Evolutionary conservation across 768 basidiomycete genomes (phyloP), one percentile per base, ranked within the genome.

Genomic region (Tulasnella sp.): DNA sequence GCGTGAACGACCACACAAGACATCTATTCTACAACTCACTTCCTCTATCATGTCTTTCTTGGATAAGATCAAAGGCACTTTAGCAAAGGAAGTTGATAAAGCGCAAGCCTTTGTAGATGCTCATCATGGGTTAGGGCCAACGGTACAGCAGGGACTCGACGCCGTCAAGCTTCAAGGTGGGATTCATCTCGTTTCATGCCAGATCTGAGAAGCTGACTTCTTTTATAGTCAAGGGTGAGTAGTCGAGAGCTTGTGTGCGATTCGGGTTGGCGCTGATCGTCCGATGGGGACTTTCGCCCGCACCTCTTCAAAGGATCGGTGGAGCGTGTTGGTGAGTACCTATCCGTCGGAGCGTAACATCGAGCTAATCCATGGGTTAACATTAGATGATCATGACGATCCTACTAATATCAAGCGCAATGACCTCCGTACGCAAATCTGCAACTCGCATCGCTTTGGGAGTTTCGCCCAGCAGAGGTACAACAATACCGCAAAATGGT

Each of bases 401-500:
- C 82, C 84, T 0, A 74, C 84, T 59, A 93, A 91, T 70, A 82
- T 80, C 63, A 75, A 71, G 9, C 74, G 80, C 62, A 93, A 96
- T 68, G 73, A 79, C 64, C 74, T 88, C 64, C 77, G 92, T 23
- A 79, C 80, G 1, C 76, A 81, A 68, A 96, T 97, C 67, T 82
- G 83, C 58, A 78, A 78, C 0, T 71, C 75, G 11, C 96, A 99
- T 73, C 81, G 94, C 27, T 98, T 90, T 71, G 68, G 79, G 23
- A 88, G 85, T 64, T 99, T 98, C 70, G 92, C 94, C 0, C 74
- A 71, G 5, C 76, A 87, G 69, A 75, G 92, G 34, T 66, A 74
- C 3, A 75, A 80, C 10, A 93, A 93, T 68, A 73, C 76, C 32
- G 84, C 87, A 45, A 97, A 96, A 73, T 97, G 89, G 88, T 86